Percentiles rank a stretch among this genome's conserved stretches.
phyloP scores from a whole-genome alignment of 2,329 filamentous ascomycete genomes.

The Aspergillus fumigatus region DNA sequence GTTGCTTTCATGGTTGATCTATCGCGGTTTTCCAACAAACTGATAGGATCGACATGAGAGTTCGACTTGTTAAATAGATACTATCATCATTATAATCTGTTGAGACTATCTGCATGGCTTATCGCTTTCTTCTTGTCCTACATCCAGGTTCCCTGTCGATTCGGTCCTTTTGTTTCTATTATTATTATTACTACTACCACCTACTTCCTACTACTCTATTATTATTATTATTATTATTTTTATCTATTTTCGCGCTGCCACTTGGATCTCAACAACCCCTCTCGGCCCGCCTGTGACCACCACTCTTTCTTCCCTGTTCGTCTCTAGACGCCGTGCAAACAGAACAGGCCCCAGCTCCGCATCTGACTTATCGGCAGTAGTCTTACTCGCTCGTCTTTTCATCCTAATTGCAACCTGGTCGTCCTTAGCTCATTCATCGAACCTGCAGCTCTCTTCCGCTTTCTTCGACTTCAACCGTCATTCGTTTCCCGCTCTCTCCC shows the following conservation, averaged over 20 bases:
- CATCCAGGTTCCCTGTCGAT: neutral
- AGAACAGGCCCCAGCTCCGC: neutral
- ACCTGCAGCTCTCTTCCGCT: neutral
- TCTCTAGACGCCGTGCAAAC: conserved; percentile 25
- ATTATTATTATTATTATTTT: conserved; percentile 7
- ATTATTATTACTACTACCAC: neutral
- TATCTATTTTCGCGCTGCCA: conserved; percentile 7
- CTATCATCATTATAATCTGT: neutral
- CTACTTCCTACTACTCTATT: neutral
- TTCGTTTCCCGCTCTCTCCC: neutral
- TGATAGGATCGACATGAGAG: neutral
- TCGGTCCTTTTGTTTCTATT: neutral
- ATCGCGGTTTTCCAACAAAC: neutral
- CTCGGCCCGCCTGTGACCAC: conserved; percentile 18
- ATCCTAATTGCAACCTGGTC: neutral
- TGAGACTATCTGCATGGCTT: neutral
- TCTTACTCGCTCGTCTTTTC: conserved; percentile 5
- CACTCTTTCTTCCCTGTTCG: conserved; percentile 6
- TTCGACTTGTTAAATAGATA: neutral
- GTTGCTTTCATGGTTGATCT: neutral
- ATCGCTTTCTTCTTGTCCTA: neutral
- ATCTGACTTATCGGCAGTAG: conserved; percentile 3
- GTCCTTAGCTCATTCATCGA: neutral
- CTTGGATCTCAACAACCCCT: conserved; percentile 15
- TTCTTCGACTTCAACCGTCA: neutral